Base-by-base conservation (phyloP, 2,329 filamentous ascomycete species). In the Sporothrix schenckii region DNA sequence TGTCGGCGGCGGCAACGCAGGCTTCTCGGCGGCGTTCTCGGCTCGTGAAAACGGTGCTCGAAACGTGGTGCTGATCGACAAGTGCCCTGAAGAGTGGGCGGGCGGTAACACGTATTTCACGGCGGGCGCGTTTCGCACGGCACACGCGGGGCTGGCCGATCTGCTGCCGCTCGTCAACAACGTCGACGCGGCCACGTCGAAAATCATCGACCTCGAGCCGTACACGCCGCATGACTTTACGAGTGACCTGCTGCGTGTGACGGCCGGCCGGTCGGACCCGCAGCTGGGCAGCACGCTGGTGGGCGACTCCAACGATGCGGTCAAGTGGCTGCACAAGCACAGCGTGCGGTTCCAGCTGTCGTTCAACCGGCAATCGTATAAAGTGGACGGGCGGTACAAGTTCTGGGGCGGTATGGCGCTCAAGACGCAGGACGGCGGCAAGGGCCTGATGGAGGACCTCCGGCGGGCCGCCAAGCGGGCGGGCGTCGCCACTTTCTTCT, bases 391-490 rank as follows among this genome's bases (percentile, higher is more conserved):
- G 0, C 80, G 84, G 41, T 83, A 83, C 75, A 88, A 87, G 75
- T 91, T 91, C 76, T 91, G 88, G 88, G 89, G 89, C 13, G 89
- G 89, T 0, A 78, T 91, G 76, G 82, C 81, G n/a, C 77, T 90
- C 47, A 88, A 84, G 75, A 87, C 85, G 0, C 75, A 86, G 66
- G 84, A 87, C 72, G 87, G 87, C 0, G 88, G 88, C 0, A 88
- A 88, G 73, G 86, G 87, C 0, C 78, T 90, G 6, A 83, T 89
- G 3, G 76, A 81, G 30, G 83, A 86, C 72, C 80, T 87, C 72
- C 77, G 77, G 34, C 75, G 75, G 2, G 82, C 82, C 0, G 87
- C 85, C 0, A 72, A 74, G 54, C 76, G 74, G 10, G 77, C 80
- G 9, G 83, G 83, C 0, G 77, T 89, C 2, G 72, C 77, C 2